Conservation (phyloP, 805 yeast species). For the Brettanomyces custersianus region DNA sequence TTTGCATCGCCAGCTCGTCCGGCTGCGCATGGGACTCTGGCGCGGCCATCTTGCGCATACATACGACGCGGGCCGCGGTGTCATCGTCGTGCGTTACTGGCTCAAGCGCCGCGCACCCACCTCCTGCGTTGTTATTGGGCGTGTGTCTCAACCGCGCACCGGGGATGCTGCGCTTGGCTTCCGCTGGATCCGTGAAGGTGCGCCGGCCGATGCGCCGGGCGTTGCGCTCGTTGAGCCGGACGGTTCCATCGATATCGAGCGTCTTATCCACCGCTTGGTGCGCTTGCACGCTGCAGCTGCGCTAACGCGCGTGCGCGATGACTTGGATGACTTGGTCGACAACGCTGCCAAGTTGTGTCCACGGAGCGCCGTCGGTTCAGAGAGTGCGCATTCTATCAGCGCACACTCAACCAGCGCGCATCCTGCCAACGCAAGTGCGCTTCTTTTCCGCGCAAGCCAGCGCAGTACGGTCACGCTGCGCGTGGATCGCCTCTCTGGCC, state of each 20-base stretch:
- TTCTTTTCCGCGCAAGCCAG: conserved; percentile 22
- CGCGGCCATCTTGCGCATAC: conserved; percentile 49
- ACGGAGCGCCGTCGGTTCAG: too few relatives aligned
- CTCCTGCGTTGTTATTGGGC: conserved; percentile 53
- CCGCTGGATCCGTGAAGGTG: conserved; percentile 58
- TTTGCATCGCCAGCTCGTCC: conserved; percentile 47
- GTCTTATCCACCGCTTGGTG: conserved; percentile 29
- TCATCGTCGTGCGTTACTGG: conserved; percentile 61
- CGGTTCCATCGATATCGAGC: conserved; percentile 28
- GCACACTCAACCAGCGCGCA: conserved; percentile 10
- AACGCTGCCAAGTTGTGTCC: conserved; percentile 22
- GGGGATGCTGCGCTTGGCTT: too few relatives aligned
- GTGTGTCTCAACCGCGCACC: too few relatives aligned
- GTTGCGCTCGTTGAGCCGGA: conserved; percentile 25
- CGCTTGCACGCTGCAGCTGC: conserved; percentile 31
- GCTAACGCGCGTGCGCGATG: conserved; percentile 24
- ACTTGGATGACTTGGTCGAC: conserved; percentile 20
- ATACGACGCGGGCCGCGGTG: conserved; percentile 44
- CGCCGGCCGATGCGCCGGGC: conserved; percentile 12
- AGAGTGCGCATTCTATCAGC: too few relatives aligned
- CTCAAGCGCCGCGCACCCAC: conserved; percentile 37
- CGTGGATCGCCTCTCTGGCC: conserved; percentile 30
- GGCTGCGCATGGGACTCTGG: conserved; percentile 46
- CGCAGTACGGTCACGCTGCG: conserved; percentile 21
- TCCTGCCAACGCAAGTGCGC: conserved; percentile 10